Percentiles rank a stretch among this genome's conserved stretches.
Evolutionary conservation across 2,329 filamentous ascomycete genomes (phyloP).

Genomic region (Alternaria panax): DNA sequence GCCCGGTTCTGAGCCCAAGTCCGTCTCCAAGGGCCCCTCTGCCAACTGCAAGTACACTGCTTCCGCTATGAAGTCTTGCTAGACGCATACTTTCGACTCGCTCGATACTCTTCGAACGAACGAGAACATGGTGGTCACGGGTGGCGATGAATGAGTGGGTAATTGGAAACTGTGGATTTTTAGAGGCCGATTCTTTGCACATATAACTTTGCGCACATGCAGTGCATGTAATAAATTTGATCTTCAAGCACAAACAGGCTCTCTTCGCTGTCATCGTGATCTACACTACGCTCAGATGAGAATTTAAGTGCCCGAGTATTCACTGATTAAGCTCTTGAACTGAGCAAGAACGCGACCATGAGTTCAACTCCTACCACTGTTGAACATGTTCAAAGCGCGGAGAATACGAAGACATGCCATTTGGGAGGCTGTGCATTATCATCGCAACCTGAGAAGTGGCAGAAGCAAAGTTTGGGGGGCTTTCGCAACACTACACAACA

Average conservation of each 20-base stretch:
- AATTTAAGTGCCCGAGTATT: background rate
- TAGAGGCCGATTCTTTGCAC: constrained; percentile 31
- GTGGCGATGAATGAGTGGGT: background rate
- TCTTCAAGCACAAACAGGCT: background rate
- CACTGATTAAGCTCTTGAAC: background rate
- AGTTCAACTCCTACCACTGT: background rate
- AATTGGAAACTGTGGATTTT: constrained; percentile 4
- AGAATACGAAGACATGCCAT: background rate
- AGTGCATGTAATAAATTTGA: constrained; percentile 20
- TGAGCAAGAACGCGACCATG: background rate
- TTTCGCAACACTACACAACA: background rate
- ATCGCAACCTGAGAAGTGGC: background rate
- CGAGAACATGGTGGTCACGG: background rate
- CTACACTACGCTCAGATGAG: background rate
- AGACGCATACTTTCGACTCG: constrained; percentile 14
- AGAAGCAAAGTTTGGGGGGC: background rate
- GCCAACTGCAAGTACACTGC: constrained; percentile 43
- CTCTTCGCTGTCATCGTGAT: background rate
- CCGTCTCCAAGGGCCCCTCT: constrained; percentile 40
- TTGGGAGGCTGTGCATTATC: background rate
- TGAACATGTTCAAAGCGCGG: rapidly evolving
- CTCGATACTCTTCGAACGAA: background rate
- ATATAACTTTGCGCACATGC: constrained; percentile 23
- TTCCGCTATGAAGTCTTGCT: constrained; percentile 42
- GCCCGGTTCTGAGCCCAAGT: constrained; percentile 40